These are phyloP conservation scores for Skeletonema grethae DNA, from an alignment of 108 stramenopile genomes.

Conservation along the genomic window DNA sequence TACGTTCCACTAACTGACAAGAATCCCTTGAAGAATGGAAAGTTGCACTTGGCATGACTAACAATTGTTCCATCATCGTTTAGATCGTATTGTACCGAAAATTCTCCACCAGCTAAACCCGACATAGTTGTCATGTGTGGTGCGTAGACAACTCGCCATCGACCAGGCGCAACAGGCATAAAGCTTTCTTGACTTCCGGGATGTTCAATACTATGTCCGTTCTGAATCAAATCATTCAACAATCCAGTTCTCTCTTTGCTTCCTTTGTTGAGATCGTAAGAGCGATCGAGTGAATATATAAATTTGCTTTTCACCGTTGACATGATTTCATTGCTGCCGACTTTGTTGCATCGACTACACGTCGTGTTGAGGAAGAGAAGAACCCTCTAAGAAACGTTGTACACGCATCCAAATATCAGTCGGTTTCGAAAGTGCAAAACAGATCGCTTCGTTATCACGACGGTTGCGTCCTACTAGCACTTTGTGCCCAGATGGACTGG, in stretches of 20 bases:
- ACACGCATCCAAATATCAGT: no score
- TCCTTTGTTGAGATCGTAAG: constrained; percentile 45
- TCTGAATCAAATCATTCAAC: constrained; percentile 41
- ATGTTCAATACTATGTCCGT: constrained; percentile 9
- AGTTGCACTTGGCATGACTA: constrained; percentile 37
- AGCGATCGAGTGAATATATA: constrained; percentile 42
- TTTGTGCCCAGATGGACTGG: constrained; percentile 69
- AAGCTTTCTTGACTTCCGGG: constrained; percentile 63
- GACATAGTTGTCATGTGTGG: constrained; percentile 74
- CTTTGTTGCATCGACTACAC: not conserved
- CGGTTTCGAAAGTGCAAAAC: no score
- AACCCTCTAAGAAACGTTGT: constrained; percentile 22
- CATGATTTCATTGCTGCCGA: not conserved
- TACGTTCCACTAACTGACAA: constrained; percentile 77
- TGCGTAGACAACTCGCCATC: constrained; percentile 67
- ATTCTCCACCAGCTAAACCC: constrained; percentile 20
- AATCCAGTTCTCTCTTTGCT: constrained; percentile 40
- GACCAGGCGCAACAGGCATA: constrained; percentile 54
- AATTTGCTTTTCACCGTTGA: constrained; percentile 18
- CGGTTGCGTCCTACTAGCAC: constrained; percentile 87
- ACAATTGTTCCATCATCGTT: constrained; percentile 57
- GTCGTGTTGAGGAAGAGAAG: not conserved
- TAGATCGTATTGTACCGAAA: constrained; percentile 50
- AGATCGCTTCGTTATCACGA: constrained; percentile 82
- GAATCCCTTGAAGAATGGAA: constrained; percentile 58